A percentile compares a stretch with the other conserved stretches of the same genome.
Evolutionary conservation across 2,329 filamentous ascomycete genomes (phyloP).

Genomic region (Apiospora kogelbergensis): DNA sequence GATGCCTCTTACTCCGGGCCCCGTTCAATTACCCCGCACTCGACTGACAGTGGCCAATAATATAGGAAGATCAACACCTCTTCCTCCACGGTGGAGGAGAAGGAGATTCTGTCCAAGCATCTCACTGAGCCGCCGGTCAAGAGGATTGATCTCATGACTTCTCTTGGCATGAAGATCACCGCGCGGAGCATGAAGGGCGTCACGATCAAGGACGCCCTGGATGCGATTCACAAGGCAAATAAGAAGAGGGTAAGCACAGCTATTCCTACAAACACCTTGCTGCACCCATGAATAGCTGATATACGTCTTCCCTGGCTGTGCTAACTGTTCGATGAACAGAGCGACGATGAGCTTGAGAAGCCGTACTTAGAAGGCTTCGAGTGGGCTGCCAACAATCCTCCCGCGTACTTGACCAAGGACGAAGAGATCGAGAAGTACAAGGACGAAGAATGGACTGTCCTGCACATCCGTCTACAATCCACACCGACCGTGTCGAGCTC

Average conservation of each 20-base stretch:
- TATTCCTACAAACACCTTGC: neutral
- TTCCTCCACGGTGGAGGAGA: slow-evolving; percentile 74
- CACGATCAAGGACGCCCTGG: slow-evolving; percentile 94
- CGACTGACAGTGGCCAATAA: neutral
- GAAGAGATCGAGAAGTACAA: slow-evolving; percentile 49
- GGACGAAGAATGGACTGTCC: slow-evolving; percentile 83
- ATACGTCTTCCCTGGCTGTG: neutral
- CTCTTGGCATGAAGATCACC: slow-evolving; percentile 81
- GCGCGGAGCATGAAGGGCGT: slow-evolving; percentile 92
- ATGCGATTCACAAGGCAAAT: slow-evolving; percentile 94
- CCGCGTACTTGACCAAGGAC: slow-evolving; percentile 20
- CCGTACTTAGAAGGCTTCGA: slow-evolving; percentile 93
- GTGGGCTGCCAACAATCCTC: slow-evolving; percentile 55
- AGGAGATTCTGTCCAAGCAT: slow-evolving; percentile 76
- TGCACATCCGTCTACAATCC: slow-evolving; percentile 80
- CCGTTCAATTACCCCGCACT: slow-evolving; percentile 12
- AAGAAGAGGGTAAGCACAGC: slow-evolving; percentile 79
- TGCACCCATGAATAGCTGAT: slow-evolving; percentile 9
- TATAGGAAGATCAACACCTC: slow-evolving; percentile 92
- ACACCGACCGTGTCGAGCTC: slow-evolving; percentile 41
- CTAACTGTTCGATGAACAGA: neutral
- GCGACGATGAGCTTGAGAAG: slow-evolving; percentile 82
- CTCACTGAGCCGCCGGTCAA: slow-evolving; percentile 83
- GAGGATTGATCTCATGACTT: slow-evolving; percentile 92
- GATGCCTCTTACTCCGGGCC: slow-evolving; percentile 5